Conservation (phyloP, 352 stramenopile species). For the Hyaloperonospora arabidopsidis region DNA sequence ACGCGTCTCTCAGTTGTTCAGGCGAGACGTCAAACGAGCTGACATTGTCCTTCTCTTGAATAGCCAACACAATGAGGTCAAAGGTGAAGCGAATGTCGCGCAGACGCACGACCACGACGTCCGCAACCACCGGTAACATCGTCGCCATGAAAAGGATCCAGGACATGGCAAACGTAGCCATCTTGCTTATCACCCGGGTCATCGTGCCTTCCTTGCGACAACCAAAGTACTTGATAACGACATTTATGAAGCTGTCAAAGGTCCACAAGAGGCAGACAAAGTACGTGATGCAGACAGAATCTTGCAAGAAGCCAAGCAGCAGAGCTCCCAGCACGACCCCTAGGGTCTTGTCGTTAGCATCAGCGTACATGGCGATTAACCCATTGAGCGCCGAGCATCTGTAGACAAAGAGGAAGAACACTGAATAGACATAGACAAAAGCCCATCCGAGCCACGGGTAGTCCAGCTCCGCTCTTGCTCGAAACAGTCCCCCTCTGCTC, state of each 20-base stretch:
- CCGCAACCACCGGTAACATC: constrained; percentile 25
- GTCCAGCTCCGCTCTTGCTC: not conserved
- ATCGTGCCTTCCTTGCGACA: constrained; percentile 2
- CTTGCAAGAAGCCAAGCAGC: constrained; percentile 31
- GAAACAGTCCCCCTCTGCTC: not conserved
- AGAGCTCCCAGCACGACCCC: constrained; percentile 17
- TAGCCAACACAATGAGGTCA: constrained; percentile 31
- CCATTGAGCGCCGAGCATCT: constrained; percentile 13
- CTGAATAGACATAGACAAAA: constrained; percentile 22
- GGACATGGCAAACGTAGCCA: constrained; percentile 22
- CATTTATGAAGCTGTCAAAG: not conserved
- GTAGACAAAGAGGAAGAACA: constrained; percentile 27
- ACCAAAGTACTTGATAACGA: not conserved
- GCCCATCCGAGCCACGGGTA: constrained; percentile 30
- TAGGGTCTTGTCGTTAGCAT: constrained; percentile 13
- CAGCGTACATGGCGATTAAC: constrained; percentile 27
- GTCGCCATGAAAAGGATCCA: constrained; percentile 21
- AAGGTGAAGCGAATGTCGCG: constrained; percentile 37
- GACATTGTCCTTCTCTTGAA: constrained; percentile 12
- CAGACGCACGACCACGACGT: constrained; percentile 30
- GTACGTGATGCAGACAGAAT: constrained; percentile 29
- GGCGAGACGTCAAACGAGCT: constrained; percentile 13
- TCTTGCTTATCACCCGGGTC: constrained; percentile 2
- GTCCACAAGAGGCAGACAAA: constrained; percentile 13
- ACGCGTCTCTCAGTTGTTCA: constrained; percentile 8